These are phyloP conservation scores for Trametes gibbosa DNA, from an alignment of 768 basidiomycete genomes.

Conservation along the genomic window DNA sequence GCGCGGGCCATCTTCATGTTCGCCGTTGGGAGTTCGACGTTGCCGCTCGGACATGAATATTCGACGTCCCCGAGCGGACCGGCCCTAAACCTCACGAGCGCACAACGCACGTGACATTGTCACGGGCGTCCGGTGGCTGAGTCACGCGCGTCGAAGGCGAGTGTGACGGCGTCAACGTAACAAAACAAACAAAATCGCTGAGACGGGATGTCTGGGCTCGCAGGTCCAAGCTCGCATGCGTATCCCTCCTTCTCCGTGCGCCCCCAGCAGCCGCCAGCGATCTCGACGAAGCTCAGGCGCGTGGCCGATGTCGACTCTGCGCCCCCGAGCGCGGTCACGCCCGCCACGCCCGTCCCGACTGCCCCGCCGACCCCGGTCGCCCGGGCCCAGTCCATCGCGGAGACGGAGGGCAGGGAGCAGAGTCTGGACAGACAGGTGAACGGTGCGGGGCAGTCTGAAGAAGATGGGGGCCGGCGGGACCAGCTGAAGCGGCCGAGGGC, in stretches of 20 bases:
- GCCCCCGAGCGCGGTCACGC: constrained; percentile 13
- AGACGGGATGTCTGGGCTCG: constrained; percentile 27
- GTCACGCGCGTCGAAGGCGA: constrained; percentile 27
- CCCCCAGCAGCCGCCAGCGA: constrained; percentile 11
- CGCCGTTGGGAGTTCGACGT: no score
- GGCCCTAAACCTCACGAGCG: constrained; percentile 20
- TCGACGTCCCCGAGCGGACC: constrained; percentile 1
- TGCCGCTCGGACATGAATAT: no score
- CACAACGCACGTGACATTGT: neutral
- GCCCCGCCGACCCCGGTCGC: constrained; percentile 13
- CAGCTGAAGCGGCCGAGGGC: neutral
- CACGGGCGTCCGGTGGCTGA: neutral
- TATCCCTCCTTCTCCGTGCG: constrained; percentile 19
- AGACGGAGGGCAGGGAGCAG: constrained; percentile 7
- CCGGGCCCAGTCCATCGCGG: constrained; percentile 5
- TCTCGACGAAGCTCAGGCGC: constrained; percentile 11
- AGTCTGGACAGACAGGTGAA: constrained; percentile 9
- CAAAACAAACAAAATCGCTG: constrained; percentile 30
- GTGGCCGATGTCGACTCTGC: constrained; percentile 8
- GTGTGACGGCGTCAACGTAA: constrained; percentile 26
- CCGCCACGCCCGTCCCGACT: constrained; percentile 1
- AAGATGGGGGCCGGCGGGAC: neutral
- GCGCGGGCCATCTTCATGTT: neutral
- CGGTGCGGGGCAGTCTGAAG: neutral
- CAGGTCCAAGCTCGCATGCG: constrained; percentile 19